Conservation (phyloP, 2,329 filamentous ascomycete genomes). For the Fusarium succisae region DNA sequence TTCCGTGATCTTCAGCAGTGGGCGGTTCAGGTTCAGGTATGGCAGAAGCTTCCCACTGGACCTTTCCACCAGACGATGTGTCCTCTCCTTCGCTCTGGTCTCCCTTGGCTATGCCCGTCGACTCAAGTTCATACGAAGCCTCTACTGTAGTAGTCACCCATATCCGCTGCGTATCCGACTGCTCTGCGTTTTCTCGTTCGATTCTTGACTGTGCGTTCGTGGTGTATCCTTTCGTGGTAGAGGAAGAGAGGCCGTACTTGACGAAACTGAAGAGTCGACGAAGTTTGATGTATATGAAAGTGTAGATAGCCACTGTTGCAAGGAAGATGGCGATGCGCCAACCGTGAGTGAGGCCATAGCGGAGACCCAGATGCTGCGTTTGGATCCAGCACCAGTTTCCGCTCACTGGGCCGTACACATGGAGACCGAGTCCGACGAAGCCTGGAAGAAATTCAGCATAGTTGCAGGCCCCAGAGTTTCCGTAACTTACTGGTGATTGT, state of each 20-base stretch:
- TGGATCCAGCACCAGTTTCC: constrained; percentile 2
- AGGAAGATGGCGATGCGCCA: not conserved
- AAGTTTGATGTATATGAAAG: not conserved
- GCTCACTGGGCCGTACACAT: not conserved
- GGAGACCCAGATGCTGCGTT: not conserved
- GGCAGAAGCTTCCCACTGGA: not conserved
- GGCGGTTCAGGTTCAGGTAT: not conserved
- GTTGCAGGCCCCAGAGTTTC: fast-evolving
- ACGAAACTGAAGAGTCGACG: not conserved
- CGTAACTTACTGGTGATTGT: not conserved
- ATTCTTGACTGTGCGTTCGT: not conserved
- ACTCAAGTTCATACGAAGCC: not conserved
- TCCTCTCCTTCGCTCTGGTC: not conserved
- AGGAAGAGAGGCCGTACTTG: not conserved
- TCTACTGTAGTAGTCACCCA: not conserved
- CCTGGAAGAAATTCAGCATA: not conserved
- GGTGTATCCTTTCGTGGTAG: not conserved
- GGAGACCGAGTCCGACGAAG: not conserved
- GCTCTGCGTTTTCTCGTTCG: not conserved
- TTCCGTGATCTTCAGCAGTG: not conserved
- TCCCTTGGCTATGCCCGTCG: not conserved
- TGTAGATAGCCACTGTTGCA: not conserved
- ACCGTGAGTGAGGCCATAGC: not conserved
- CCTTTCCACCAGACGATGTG: not conserved
- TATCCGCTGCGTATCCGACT: not conserved